These are phyloP conservation scores for Chytriomyces hyalinus DNA, from an alignment of 192 early-diverging fungal genomes.

Conservation along the genomic window DNA sequence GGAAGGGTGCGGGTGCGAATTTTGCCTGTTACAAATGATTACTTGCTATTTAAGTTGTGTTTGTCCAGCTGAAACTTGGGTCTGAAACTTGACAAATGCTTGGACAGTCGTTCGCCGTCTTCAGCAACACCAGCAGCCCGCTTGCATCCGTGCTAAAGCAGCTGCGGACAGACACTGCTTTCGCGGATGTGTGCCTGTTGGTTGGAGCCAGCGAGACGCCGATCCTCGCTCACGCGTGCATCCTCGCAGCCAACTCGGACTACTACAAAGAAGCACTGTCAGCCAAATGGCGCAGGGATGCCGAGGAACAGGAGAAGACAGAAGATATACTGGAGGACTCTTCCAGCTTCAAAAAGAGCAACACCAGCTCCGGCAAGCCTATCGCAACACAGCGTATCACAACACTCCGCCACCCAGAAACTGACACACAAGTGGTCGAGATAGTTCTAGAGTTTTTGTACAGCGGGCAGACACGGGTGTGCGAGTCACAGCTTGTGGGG, in stretches of 20 bases:
- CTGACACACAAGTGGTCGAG: neutral
- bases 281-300: neutral
- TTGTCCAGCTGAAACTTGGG: no score
- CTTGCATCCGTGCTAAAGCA: neutral
- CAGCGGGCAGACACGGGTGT: neutral
- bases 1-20: no score
- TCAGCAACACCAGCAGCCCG: neutral
- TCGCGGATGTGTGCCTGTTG: conserved; percentile 19
- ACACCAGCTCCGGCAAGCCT: neutral
- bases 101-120: neutral
- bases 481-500: neutral
- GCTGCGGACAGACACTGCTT: neutral
- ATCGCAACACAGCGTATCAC: neutral
- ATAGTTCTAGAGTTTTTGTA: neutral
- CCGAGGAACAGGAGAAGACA: neutral
- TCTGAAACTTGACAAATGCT: no score
- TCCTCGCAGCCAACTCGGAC: conserved; percentile 15
- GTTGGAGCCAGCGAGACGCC: neutral
- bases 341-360: neutral
- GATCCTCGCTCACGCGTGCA: conserved; percentile 1
- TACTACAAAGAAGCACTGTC: conserved; percentile 23
- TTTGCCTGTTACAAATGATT: no score
- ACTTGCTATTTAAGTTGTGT: no score
- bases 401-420: neutral
- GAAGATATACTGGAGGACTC: no score